Percentiles rank a stretch among this genome's conserved stretches.
phyloP scores from a whole-genome alignment of 2,329 filamentous ascomycete genomes.

The Trematosphaeria pertusa region DNA sequence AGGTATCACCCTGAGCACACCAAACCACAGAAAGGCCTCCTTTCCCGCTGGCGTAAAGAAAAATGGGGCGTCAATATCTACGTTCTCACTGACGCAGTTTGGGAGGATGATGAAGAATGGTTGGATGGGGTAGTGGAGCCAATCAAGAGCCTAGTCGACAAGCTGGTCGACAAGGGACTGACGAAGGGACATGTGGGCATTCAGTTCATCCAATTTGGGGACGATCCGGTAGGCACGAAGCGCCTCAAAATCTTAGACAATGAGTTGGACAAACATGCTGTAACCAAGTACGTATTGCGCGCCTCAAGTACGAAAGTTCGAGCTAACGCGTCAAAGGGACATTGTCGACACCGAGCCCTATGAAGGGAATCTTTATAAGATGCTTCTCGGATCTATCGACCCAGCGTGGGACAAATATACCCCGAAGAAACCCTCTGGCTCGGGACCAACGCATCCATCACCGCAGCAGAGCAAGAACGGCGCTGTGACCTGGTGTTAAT shows the following conservation, averaged over 20 bases:
- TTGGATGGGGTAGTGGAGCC: slow-evolving; percentile 5
- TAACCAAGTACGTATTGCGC: slow-evolving; percentile 11
- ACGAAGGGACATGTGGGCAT: slow-evolving; percentile 17
- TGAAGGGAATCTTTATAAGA: slow-evolving; percentile 24
- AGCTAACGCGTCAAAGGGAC: slow-evolving; percentile 13
- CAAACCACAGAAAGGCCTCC: not conserved
- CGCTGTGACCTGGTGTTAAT: no score
- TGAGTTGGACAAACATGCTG: slow-evolving; percentile 4
- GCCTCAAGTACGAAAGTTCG: no score
- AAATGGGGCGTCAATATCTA: slow-evolving; percentile 17
- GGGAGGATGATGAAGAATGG: slow-evolving; percentile 11
- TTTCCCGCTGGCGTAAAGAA: not conserved
- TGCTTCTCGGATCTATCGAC: slow-evolving; percentile 25
- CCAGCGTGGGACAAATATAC: slow-evolving; percentile 13
- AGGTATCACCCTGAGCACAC: slow-evolving; percentile 1
- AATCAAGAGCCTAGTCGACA: slow-evolving; percentile 8
- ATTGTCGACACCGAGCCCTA: slow-evolving; percentile 22
- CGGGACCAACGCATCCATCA: not conserved
- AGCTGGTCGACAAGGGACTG: slow-evolving; percentile 3
- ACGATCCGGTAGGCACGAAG: slow-evolving; percentile 13
- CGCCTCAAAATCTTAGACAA: slow-evolving; percentile 23
- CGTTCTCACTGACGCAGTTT: slow-evolving; percentile 29
- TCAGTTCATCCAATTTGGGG: slow-evolving; percentile 32
- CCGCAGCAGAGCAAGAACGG: not conserved
- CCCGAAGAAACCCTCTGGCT: not conserved